Evolutionary conservation across 1,139 yeast genomes (phyloP).

Genomic region (Ashbya aceris): DNA sequence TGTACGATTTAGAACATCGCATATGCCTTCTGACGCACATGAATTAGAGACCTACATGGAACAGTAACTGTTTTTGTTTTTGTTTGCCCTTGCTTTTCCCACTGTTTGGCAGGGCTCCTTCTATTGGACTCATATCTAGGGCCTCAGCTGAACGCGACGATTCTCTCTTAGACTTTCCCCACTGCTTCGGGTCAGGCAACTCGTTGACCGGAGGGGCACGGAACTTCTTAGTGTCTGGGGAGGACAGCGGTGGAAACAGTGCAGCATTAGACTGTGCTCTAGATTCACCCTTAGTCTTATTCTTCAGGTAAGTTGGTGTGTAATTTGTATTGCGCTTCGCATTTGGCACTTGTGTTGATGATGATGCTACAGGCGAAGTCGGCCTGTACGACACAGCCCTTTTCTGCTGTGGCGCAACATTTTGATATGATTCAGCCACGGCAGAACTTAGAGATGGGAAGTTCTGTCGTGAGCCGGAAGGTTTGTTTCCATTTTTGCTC

Average conservation of each 20-base stretch:
- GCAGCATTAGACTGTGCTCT: constrained; percentile 4
- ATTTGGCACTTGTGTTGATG: constrained; percentile 13
- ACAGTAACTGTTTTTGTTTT: constrained; percentile 37
- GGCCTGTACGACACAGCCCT: constrained; percentile 2
- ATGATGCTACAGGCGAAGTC: constrained; percentile 17
- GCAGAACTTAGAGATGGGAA: constrained; percentile 10
- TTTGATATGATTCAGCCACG: too few relatives aligned
- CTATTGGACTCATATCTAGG: background rate
- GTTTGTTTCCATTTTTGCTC: constrained; percentile 9
- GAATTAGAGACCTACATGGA: constrained; percentile 34
- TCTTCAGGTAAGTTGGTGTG: constrained; percentile 22
- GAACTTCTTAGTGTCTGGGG: constrained; percentile 34
- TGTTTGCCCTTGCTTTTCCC: constrained; percentile 32
- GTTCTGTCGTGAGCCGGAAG: constrained; percentile 6
- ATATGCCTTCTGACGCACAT: constrained; percentile 1
- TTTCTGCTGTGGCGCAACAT: constrained; percentile 2
- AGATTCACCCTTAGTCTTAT: constrained; percentile 11
- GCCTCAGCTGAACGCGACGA: constrained; percentile 8
- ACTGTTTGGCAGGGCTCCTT: constrained; percentile 8
- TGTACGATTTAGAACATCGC: constrained; percentile 1
- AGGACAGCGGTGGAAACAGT: constrained; percentile 43
- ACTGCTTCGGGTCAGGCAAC: constrained; percentile 26
- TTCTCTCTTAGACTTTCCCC: constrained; percentile 19
- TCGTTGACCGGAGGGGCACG: constrained; percentile 33
- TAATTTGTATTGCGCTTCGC: constrained; percentile 14